Evolutionary conservation across 208 protist species (phyloP).

Genomic region (Leptomonas seymouri): DNA sequence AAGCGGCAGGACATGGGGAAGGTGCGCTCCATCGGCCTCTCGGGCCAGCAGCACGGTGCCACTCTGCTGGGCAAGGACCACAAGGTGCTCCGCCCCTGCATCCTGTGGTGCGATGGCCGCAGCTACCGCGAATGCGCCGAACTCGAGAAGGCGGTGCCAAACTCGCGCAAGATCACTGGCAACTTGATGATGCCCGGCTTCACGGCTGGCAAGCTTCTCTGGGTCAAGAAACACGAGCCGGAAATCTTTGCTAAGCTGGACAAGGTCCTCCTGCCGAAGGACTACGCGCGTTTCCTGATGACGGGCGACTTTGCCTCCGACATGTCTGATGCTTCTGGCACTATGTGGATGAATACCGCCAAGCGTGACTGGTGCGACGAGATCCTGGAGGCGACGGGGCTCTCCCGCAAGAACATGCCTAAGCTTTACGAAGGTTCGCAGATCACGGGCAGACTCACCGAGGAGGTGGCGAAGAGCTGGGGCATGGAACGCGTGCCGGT

Average conservation of each 20-base stretch:
- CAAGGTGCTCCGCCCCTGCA: slow-evolving; percentile 74
- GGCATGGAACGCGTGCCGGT: slow-evolving; percentile 64
- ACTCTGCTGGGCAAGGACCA: slow-evolving; percentile 64
- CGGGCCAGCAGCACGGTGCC: slow-evolving; percentile 75
- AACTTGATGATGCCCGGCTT: slow-evolving; percentile 89
- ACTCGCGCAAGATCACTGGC: slow-evolving; percentile 62
- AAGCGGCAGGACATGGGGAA: slow-evolving; percentile 50
- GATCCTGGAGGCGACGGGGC: slow-evolving; percentile 62
- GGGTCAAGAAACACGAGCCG: slow-evolving; percentile 75
- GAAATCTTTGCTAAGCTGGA: slow-evolving; percentile 55
- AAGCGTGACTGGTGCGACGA: slow-evolving; percentile 73
- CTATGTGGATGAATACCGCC: slow-evolving; percentile 75
- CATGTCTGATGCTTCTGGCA: slow-evolving; percentile 74
- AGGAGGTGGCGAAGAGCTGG: slow-evolving; percentile 47
- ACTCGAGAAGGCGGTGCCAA: slow-evolving; percentile 61
- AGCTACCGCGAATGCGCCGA: slow-evolving; percentile 68
- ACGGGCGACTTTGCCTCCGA: slow-evolving; percentile 72
- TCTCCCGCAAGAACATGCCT: slow-evolving; percentile 70
- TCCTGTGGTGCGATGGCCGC: slow-evolving; percentile 82
- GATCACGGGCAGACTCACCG: slow-evolving; percentile 52
- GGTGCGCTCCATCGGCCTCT: slow-evolving; percentile 66
- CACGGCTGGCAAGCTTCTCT: slow-evolving; percentile 78
- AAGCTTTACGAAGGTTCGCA: slow-evolving; percentile 72
- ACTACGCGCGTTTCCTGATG: slow-evolving; percentile 75
- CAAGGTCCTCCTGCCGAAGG: slow-evolving; percentile 80